Percentiles rank a stretch among this genome's conserved stretches.
Conservation (phyloP, 2,329 filamentous ascomycete species). For the Juglanconis sp. region DNA sequence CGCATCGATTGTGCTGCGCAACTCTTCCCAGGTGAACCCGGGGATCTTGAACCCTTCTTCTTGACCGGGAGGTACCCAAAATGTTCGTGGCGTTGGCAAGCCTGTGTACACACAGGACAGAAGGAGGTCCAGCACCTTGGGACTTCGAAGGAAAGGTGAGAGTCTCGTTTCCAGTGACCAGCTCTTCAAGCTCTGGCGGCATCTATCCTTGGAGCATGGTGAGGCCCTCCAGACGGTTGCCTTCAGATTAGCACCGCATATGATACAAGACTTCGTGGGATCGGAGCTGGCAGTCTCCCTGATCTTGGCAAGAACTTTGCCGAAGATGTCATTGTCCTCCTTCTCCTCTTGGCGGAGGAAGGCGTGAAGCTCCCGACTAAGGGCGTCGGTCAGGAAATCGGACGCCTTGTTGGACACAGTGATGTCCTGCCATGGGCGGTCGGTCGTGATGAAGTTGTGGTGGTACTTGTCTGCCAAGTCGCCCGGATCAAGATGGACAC, state of each 20-base stretch:
- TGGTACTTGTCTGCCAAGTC: neutral
- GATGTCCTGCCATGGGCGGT: neutral
- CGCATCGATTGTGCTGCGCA: neutral
- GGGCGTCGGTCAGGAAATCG: neutral
- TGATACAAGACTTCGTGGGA: neutral
- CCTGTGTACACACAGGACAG: neutral
- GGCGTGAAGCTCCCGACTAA: neutral
- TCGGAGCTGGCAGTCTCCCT: neutral
- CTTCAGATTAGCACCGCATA: neutral
- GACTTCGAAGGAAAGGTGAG: neutral
- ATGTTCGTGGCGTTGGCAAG: neutral
- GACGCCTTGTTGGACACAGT: neutral
- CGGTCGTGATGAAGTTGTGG: neutral
- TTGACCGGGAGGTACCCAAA: neutral
- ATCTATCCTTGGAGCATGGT: neutral
- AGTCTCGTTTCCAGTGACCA: neutral
- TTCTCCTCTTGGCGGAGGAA: neutral
- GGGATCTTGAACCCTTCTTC: no score
- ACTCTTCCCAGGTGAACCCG: no score
- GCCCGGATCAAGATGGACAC: neutral
- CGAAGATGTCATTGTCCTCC: neutral
- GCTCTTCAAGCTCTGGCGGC: neutral
- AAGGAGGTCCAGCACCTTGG: neutral
- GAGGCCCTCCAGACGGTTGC: neutral
- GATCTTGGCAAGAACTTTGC: neutral